Conservation (phyloP, 768 basidiomycete species). For the Lactarius sanguifluus region DNA sequence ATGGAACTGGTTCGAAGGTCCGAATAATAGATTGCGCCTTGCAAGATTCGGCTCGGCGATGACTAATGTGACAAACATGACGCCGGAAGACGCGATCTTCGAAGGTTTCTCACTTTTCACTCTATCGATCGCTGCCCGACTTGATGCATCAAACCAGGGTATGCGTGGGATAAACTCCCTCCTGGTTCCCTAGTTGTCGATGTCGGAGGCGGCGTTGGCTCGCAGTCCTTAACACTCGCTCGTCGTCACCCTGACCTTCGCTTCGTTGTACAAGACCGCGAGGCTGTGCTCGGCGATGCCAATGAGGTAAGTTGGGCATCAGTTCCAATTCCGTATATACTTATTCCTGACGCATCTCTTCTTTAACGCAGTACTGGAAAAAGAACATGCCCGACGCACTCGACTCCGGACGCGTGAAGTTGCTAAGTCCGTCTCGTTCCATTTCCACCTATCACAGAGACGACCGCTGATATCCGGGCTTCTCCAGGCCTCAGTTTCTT, state of each 20-base stretch:
- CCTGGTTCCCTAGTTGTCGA: not conserved
- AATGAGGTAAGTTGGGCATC: not conserved
- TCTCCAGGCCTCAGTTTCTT: not conserved
- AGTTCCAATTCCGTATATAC: not conserved
- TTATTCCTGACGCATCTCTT: not conserved
- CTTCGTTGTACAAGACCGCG: not conserved
- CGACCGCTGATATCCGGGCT: not conserved
- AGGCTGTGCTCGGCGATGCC: not conserved
- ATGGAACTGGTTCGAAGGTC: not conserved
- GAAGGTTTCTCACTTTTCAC: not conserved
- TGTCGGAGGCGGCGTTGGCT: not conserved
- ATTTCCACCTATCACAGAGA: not conserved
- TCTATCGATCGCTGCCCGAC: not conserved
- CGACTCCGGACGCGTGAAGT: not conserved
- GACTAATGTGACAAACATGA: not conserved
- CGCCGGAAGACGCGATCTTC: not conserved
- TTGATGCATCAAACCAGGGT: not conserved
- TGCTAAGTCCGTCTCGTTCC: not conserved
- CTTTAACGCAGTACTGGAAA: not conserved
- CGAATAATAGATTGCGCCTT: not conserved
- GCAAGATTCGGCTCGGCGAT: too few relatives aligned
- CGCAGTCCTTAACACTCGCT: not conserved
- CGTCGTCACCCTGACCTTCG: not conserved
- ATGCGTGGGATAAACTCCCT: not conserved
- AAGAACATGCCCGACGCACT: not conserved